Conservation (phyloP, 441 rosid species). For the Gossypium gossypioides region DNA sequence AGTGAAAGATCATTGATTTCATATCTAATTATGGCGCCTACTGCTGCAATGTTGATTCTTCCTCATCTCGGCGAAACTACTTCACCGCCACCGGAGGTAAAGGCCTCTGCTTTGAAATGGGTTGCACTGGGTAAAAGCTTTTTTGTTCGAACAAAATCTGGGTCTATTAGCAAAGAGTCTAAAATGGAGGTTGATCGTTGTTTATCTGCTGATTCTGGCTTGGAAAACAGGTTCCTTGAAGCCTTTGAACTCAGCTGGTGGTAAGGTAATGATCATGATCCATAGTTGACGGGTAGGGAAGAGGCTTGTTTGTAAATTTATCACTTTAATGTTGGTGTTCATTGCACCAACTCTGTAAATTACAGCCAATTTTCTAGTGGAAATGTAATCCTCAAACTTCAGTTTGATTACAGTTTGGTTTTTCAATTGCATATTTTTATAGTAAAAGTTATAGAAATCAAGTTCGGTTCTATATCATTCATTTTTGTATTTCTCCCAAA, state of each 20-base stretch:
- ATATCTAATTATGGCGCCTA: conserved; percentile 31
- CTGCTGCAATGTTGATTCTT: conserved; percentile 45
- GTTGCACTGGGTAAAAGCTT: conserved; percentile 2
- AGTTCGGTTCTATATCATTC: too few relatives aligned
- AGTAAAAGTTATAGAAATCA: too few relatives aligned
- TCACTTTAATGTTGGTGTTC: neutral
- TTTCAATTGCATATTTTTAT: too few relatives aligned
- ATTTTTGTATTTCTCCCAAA: too few relatives aligned
- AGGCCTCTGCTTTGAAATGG: conserved; percentile 12
- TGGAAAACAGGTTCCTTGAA: conserved; percentile 31
- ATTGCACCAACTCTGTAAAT: too few relatives aligned
- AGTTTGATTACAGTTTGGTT: too few relatives aligned
- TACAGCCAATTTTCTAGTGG: too few relatives aligned
- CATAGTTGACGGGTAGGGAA: neutral
- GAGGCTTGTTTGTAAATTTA: neutral
- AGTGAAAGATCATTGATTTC: neutral
- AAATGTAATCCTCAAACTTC: too few relatives aligned
- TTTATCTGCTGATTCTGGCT: conserved; percentile 17
- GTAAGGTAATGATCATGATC: neutral
- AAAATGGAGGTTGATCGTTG: conserved; percentile 6
- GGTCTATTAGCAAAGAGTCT: neutral
- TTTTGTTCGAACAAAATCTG: conserved; percentile 7
- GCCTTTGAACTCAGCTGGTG: conserved; percentile 33
- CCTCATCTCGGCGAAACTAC: conserved; percentile 8
- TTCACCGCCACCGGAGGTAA: neutral